A percentile compares a stretch with the other conserved stretches of the same genome.
Conservation (phyloP, 176 grass and related monocot genomes). For the Triticum timopheevii region DNA sequence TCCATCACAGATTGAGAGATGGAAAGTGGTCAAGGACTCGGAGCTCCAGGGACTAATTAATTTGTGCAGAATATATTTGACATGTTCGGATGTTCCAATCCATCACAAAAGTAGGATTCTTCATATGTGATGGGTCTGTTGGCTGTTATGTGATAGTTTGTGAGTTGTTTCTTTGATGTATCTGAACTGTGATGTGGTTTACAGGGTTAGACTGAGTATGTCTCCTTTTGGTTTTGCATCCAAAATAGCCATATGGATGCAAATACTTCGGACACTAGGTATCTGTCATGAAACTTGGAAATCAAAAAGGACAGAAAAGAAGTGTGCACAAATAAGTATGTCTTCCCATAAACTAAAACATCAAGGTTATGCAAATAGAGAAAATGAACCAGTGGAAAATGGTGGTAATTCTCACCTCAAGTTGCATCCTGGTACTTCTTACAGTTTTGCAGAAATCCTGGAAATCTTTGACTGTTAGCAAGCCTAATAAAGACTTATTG, state of each 20-base stretch:
- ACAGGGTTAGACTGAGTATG: constrained; percentile 13
- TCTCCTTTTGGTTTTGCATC: not conserved
- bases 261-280: not conserved
- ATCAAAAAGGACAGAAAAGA: not conserved
- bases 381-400: not conserved
- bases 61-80: not conserved
- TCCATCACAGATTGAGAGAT: not conserved
- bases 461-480: constrained; percentile 67
- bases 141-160: not conserved
- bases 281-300: not conserved
- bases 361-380: not conserved
- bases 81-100: not conserved
- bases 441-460: constrained; percentile 57
- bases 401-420: constrained; percentile 35
- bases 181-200: not conserved
- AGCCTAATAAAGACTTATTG: constrained; percentile 42
- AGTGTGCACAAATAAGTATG: not conserved
- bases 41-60: not conserved
- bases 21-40: not conserved
- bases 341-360: not conserved
- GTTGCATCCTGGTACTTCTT: constrained; percentile 20
- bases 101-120: not conserved
- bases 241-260: constrained; percentile 6
- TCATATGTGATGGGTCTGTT: not conserved
- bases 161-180: not conserved